A percentile compares a stretch with the other conserved stretches of the same genome.
Evolutionary conservation across 192 early-diverging fungal species (phyloP).

Genomic region (Radiomyces spectabilis): DNA sequence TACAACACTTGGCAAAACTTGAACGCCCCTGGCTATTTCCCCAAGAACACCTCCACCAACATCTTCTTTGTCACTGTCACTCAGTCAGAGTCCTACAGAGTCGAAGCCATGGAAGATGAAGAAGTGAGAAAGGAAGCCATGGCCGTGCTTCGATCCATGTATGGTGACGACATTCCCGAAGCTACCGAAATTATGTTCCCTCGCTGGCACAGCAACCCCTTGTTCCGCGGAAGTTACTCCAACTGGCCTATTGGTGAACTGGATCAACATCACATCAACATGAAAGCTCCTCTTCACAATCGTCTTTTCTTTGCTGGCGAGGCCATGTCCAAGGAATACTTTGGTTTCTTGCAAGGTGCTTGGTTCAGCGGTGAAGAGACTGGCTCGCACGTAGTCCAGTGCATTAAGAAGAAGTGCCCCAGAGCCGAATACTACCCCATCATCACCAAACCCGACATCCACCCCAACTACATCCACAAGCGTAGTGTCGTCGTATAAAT

Average conservation of each 20-base stretch:
- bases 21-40: slow-evolving; percentile 22
- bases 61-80: slow-evolving; percentile 28
- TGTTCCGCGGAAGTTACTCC: slow-evolving; percentile 28
- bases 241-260: slow-evolving; percentile 35
- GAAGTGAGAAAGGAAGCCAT: slow-evolving; percentile 21
- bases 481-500: neutral
- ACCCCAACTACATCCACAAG: neutral
- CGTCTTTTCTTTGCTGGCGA: slow-evolving; percentile 34
- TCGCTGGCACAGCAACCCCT: slow-evolving; percentile 27
- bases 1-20: slow-evolving; percentile 26
- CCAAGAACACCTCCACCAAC: slow-evolving; percentile 11
- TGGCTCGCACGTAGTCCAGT: neutral
- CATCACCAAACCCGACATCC: neutral
- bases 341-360: slow-evolving; percentile 20
- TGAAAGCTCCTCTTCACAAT: slow-evolving; percentile 25
- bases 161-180: slow-evolving; percentile 16
- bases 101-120: slow-evolving; percentile 17
- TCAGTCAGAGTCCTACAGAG: slow-evolving; percentile 13
- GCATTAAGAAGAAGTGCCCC: slow-evolving; percentile 18
- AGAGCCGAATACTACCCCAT: slow-evolving; percentile 16
- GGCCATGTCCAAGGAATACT: slow-evolving; percentile 20
- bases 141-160: slow-evolving; percentile 22
- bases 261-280: slow-evolving; percentile 24
- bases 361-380: slow-evolving; percentile 19
- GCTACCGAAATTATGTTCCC: slow-evolving; percentile 24